Conservation (phyloP, 2,329 filamentous ascomycete genomes). For the Alternaria conjuncta region DNA sequence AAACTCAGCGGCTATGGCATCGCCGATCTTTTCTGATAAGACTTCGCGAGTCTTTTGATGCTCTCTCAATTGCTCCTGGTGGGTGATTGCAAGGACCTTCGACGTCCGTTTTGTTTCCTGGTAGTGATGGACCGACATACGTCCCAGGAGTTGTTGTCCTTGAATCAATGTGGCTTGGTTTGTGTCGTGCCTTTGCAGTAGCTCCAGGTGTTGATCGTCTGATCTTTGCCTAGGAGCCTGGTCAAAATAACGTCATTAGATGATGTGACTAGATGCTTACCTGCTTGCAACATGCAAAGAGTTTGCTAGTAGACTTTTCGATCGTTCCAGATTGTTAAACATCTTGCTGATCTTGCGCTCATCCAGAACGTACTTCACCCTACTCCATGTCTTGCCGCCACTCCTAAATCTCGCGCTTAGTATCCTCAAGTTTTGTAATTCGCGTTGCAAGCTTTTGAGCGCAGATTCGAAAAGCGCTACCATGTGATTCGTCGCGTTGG, state of each 20-base stretch:
- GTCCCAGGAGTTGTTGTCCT: background rate
- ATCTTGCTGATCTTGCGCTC: conserved; percentile 11
- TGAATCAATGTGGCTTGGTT: background rate
- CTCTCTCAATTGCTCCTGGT: background rate
- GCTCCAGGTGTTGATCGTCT: background rate
- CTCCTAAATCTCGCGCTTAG: conserved; percentile 3
- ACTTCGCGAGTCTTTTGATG: conserved; percentile 4
- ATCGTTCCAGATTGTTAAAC: conserved; percentile 9
- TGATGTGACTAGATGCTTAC: background rate
- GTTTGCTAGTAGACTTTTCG: conserved; percentile 4
- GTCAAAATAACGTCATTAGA: background rate
- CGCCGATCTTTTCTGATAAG: background rate
- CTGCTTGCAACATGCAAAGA: conserved; percentile 9
- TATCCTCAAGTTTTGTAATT: conserved; percentile 6
- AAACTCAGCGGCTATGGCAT: background rate
- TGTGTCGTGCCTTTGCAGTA: background rate
- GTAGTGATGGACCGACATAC: background rate
- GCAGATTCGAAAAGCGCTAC: background rate
- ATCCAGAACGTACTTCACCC: conserved; percentile 13
- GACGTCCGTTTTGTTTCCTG: background rate
- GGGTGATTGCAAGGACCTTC: background rate
- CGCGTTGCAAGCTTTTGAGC: conserved; percentile 7
- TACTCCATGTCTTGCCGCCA: conserved; percentile 10
- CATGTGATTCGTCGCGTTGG: background rate
- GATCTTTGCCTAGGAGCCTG: background rate